Evolutionary conservation across 2,329 filamentous ascomycete species (phyloP), one percentile per base, ranked within the genome.

Genomic region (Sphaerulina vaccinii): DNA sequence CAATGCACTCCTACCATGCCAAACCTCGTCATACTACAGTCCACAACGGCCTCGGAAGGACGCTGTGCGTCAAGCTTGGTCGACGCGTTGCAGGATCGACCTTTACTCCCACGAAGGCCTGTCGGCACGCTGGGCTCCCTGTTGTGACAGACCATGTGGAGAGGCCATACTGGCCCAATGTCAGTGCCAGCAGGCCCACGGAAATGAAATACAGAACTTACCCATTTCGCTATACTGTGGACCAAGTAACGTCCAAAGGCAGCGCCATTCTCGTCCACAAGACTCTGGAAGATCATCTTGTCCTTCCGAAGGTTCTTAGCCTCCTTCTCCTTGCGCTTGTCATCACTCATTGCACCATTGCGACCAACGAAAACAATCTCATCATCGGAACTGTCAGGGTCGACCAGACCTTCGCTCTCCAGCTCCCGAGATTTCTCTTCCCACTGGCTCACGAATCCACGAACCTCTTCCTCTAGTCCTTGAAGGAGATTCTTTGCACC

Each of bases 241-340:
- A 95, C 89, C 48, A 97, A 81, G 88, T 91, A 97, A 58, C 92
- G 87, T 60, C 88, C 90, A 74, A 96, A 96, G 3, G 86, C 82
- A 43, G 88, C 88, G 6, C 83, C 81, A 54, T 85, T 83, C 63
- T 91, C 90, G 51, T 87, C 84, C 13, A 84, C 87, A 27, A 86
- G 75, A 39, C 84, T 86, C 70, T 96, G 88, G 68, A 95, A 90
- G 7, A 97, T 80, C 74, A 95, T 77, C 59, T 83, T 84, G 66
- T 86, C 81, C 44, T 76, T 74, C 59, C 81, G 79, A 45, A 81
- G 72, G 23, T 65, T 56, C 55, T 82, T 75, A 36, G 79, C 74
- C 62, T 72, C 73, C 66, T 79, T 80, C 65, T 77, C 79, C 38
- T 73, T 72, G 37, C 75, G 73, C 54, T 75, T 68, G 61, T 75